phyloP scores from a whole-genome alignment of 2,329 filamentous ascomycete genomes.

The Canariomyces notabilis region DNA sequence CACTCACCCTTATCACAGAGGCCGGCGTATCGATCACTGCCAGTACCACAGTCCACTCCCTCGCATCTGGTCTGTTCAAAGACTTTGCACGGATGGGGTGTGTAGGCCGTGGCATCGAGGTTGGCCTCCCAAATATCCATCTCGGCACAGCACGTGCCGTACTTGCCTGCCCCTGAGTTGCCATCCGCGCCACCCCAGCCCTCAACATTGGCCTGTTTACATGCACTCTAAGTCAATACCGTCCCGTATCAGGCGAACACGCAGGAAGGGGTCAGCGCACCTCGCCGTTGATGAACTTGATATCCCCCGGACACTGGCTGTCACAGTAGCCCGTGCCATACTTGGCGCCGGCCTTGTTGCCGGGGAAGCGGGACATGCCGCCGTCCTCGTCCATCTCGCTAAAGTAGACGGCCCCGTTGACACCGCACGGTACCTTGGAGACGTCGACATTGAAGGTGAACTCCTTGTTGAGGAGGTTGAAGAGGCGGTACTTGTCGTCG shows the following conservation, averaged over 20 bases:
- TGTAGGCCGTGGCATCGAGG: slow-evolving; percentile 51
- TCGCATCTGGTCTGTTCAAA: slow-evolving; percentile 42
- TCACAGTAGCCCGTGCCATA: slow-evolving; percentile 57
- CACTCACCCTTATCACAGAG: slow-evolving; percentile 47
- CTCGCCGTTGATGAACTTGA: slow-evolving; percentile 51
- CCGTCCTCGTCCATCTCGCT: slow-evolving; percentile 52
- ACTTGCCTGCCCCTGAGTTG: slow-evolving; percentile 45
- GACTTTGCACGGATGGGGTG: slow-evolving; percentile 52
- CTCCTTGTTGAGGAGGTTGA: slow-evolving; percentile 56
- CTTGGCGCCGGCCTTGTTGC: slow-evolving; percentile 45
- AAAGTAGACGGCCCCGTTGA: slow-evolving; percentile 60
- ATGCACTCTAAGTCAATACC: too few relatives aligned
- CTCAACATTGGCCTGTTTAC: slow-evolving; percentile 41
- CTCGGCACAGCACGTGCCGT: slow-evolving; percentile 54
- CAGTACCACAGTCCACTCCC: slow-evolving; percentile 39
- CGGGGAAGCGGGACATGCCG: slow-evolving; percentile 42
- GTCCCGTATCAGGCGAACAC: too few relatives aligned
- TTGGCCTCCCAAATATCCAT: slow-evolving; percentile 63
- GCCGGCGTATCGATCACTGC: slow-evolving; percentile 44
- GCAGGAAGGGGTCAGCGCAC: too few relatives aligned
- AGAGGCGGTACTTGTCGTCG: slow-evolving; percentile 52
- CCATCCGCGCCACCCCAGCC: slow-evolving; percentile 47
- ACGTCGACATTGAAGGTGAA: slow-evolving; percentile 62
- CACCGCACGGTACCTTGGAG: slow-evolving; percentile 56
- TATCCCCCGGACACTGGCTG: slow-evolving; percentile 42